Percentiles rank a stretch among this genome's conserved stretches.
phyloP scores from a whole-genome alignment of 192 early-diverging fungal genomes.

The Coemansia sp. region DNA sequence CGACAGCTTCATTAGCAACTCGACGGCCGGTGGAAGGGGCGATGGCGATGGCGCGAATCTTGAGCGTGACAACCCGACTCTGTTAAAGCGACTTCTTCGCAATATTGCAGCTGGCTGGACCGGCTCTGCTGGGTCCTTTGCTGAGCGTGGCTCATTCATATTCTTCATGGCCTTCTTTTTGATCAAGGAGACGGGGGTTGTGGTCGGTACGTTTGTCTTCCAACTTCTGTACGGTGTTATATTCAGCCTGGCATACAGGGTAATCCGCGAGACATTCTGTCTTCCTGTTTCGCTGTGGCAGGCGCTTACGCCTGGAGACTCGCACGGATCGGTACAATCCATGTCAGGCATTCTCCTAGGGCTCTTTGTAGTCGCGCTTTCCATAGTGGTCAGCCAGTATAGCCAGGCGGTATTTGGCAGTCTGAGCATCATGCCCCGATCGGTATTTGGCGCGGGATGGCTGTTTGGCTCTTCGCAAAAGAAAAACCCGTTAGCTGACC shows the following conservation, averaged over 20 bases:
- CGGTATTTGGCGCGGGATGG: conserved; percentile 7
- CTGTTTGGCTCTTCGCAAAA: background rate
- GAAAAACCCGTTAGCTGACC: conserved; percentile 2
- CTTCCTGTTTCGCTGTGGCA: conserved; percentile 34
- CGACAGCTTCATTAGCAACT: conserved; percentile 54
- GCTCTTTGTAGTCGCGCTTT: conserved; percentile 32
- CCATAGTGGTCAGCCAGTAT: conserved; percentile 37
- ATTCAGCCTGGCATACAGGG: conserved; percentile 28
- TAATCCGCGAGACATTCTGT: conserved; percentile 29
- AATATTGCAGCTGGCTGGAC: conserved; percentile 48
- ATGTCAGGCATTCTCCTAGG: conserved; percentile 35
- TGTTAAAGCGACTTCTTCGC: conserved; percentile 39
- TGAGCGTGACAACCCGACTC: conserved; percentile 45
- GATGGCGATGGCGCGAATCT: background rate
- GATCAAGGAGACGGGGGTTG: conserved; percentile 37
- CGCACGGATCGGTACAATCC: conserved; percentile 18
- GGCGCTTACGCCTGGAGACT: conserved; percentile 22
- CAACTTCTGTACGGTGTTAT: conserved; percentile 26
- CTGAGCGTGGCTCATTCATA: conserved; percentile 42
- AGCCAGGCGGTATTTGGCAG: conserved; percentile 20
- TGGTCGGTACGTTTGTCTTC: conserved; percentile 24
- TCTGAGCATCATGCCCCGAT: conserved; percentile 12
- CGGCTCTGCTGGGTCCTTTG: conserved; percentile 35
- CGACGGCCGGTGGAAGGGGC: conserved; percentile 19
- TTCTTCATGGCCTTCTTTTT: conserved; percentile 53